These are phyloP conservation scores for Nitzschia sp. DNA, from an alignment of 108 stramenopile genomes.

Conservation along the genomic window DNA sequence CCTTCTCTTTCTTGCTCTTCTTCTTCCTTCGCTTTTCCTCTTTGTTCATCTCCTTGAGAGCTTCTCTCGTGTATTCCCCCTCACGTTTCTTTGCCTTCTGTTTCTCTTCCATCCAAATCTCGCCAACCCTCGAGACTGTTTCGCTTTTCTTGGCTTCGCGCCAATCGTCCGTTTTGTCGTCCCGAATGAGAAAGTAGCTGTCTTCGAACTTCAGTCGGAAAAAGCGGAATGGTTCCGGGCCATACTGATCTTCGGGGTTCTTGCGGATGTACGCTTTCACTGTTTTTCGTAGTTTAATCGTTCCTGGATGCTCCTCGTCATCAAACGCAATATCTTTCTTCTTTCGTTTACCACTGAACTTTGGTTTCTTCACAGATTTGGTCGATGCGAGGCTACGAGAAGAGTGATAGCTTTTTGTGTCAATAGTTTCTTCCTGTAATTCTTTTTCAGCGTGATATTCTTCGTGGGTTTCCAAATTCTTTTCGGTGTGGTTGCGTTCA, in stretches of 20 bases:
- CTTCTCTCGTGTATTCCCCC: background rate
- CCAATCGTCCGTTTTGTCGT: background rate
- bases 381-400: background rate
- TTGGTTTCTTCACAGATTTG: background rate
- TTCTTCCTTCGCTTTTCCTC: background rate
- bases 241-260: background rate
- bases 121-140: background rate
- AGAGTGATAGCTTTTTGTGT: background rate
- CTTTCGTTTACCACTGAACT: background rate
- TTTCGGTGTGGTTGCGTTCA: background rate
- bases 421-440: background rate
- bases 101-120: conserved; percentile 5
- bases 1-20: background rate
- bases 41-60: background rate
- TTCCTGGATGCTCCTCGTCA: conserved; percentile 10
- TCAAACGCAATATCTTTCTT: background rate
- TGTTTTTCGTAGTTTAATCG: background rate
- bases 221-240: background rate
- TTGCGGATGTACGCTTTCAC: background rate
- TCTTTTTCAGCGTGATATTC: background rate
- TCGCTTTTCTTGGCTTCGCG: conserved; percentile 1
- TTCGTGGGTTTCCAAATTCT: background rate
- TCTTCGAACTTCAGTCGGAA: background rate
- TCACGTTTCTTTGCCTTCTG: background rate
- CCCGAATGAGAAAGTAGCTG: background rate